phyloP scores from a whole-genome alignment of 768 basidiomycete species.

The Tephrocybe sp. region DNA sequence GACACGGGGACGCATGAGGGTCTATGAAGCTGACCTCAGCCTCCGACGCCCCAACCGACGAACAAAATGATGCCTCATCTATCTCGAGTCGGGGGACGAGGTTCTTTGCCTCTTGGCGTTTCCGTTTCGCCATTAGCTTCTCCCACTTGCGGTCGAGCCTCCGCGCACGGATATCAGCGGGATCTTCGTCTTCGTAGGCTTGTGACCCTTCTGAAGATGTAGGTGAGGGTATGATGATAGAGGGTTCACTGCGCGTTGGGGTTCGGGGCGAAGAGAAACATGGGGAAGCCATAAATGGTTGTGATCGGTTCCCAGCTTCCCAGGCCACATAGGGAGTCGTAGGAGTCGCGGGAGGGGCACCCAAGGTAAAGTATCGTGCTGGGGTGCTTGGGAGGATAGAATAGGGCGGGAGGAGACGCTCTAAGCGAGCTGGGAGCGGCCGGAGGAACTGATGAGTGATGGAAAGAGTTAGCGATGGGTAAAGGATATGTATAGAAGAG shows the following conservation, averaged over 20 bases:
- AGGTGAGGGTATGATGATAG: constrained; percentile 5
- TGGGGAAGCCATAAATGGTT: neutral
- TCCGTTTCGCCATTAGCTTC: constrained; percentile 4
- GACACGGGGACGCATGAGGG: neutral
- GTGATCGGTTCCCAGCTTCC: neutral
- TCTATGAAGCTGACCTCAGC: neutral
- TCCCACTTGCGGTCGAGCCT: constrained; percentile 1
- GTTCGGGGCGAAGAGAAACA: neutral
- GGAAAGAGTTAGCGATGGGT: neutral
- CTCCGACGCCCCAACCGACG: constrained; percentile 3
- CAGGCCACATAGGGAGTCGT: constrained; percentile 1
- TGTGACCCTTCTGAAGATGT: constrained; percentile 6
- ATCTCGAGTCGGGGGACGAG: neutral
- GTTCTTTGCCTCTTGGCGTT: neutral
- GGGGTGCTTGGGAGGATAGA: neutral
- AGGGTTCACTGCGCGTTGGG: neutral
- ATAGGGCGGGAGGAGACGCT: neutral
- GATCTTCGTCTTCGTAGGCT: neutral
- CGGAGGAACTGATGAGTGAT: neutral
- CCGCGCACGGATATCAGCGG: neutral
- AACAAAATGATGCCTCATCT: neutral
- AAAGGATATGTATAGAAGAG: neutral
- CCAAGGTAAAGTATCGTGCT: neutral
- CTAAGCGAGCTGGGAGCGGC: constrained; percentile 1
- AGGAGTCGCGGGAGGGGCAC: constrained; percentile 3